Base-by-base conservation (phyloP, 2,329 filamentous ascomycete genomes). In the Sporothrix brasiliensis region DNA sequence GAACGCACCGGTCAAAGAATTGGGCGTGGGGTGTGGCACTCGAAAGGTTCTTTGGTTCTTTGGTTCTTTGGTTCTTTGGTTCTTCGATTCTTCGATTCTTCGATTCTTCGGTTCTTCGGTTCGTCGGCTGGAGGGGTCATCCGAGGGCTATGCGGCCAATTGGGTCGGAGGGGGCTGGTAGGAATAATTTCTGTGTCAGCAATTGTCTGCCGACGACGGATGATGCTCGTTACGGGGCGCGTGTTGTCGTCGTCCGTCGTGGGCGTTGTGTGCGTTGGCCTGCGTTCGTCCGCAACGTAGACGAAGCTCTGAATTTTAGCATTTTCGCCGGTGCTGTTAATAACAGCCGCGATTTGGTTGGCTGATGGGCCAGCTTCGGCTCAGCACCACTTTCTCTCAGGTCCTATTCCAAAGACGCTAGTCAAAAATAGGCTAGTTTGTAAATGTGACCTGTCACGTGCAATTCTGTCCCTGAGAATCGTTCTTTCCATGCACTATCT, bases 301-400 rank as follows among this genome's bases (percentile, higher is more conserved):
- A 44, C 39, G 52, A 54, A 68, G 66, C 66, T 56, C 39, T 63
- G 58, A 63, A 47, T 63, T 63, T 63, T 63, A 47, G 58, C 39
- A 47, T 56, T 68, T 54, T 56, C 50, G 50, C 39, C 13, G 63
- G 10, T n/a, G 19, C 7, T 3, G 50, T 70, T 69, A 39, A 19
- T 66, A 72, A 72, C 69, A 47, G 52, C 69, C 30, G 66, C 58
- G 58, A 34, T 70, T 10, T 72, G 71, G 71, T 72, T 72, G 71
- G 71, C 63, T 65, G 49, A 47, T 49, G 69, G 63, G 63, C 47
- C 27, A 65, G 41, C 41, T 34, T 34, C 60, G 44, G 60, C 60
- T 65, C 60, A n/a, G 24, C 44, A 34, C 2, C 6, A 16, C 27
- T 5, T 30, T 30, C 27, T 27, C 69, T 71, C 69, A 71, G 39